phyloP scores from a whole-genome alignment of 176 grass and related monocot species.

The Miscanthus lutarioriparius region DNA sequence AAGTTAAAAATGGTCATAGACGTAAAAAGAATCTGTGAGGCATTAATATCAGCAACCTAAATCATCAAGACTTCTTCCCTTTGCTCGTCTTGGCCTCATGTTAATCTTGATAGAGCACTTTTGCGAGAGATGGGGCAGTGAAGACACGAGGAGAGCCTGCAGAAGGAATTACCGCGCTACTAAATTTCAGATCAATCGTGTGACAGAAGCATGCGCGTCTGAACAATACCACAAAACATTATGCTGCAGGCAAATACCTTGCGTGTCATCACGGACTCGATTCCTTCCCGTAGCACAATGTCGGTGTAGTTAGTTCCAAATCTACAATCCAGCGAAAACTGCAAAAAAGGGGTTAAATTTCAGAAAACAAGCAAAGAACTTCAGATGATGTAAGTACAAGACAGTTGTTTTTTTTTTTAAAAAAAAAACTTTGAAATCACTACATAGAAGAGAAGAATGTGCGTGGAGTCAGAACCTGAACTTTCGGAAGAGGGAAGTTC shows the following conservation, averaged over 20 bases:
- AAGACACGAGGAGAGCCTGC: constrained; percentile 64
- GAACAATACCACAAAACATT: constrained; percentile 8
- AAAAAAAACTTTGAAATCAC: neutral
- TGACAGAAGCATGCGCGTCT: constrained; percentile 12
- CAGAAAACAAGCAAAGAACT: neutral
- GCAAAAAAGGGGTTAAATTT: neutral
- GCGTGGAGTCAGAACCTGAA: constrained; percentile 44
- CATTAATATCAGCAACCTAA: constrained; percentile 40
- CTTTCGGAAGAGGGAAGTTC: constrained; percentile 62
- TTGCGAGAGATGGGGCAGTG: constrained; percentile 59
- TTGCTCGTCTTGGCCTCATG: constrained; percentile 31
- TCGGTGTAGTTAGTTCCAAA: constrained; percentile 77
- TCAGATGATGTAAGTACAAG: neutral
- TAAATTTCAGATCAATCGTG: neutral
- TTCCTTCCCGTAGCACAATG: constrained; percentile 52
- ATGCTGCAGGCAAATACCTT: constrained; percentile 49
- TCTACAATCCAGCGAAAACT: constrained; percentile 81
- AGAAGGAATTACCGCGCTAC: neutral
- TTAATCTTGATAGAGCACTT: constrained; percentile 68
- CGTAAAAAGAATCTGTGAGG: neutral
- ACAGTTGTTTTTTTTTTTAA: neutral
- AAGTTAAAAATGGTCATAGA: too few species aligned
- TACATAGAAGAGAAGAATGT: neutral
- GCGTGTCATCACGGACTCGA: constrained; percentile 32
- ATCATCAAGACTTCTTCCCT: constrained; percentile 22